These are phyloP conservation scores for Primulina huaijiensis DNA, from an alignment of 257 asterid species.

Conservation along the genomic window DNA sequence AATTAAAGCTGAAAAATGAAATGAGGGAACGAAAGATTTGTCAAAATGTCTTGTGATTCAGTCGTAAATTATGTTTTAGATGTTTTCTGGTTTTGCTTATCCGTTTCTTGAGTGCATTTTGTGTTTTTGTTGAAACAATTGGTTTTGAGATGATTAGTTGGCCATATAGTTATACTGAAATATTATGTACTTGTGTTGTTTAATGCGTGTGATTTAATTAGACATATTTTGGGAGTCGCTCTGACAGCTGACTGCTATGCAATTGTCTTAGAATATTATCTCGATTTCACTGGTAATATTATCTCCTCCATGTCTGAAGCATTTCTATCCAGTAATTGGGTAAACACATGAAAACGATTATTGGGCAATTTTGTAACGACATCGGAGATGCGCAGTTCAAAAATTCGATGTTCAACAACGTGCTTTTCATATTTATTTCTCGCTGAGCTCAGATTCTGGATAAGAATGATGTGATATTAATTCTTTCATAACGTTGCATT, in stretches of 20 bases:
- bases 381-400: not conserved
- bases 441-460: not conserved
- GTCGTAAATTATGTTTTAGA: not conserved
- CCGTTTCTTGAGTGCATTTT: conserved; percentile 7
- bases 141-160: conserved; percentile 16
- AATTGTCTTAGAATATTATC: too few relatives aligned
- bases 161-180: not conserved
- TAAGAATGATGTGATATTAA: not conserved
- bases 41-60: conserved; percentile 14
- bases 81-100: conserved; percentile 7
- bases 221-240: conserved; percentile 4
- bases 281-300: not conserved
- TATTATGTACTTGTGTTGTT: conserved; percentile 16
- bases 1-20: conserved; percentile 1
- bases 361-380: too few relatives aligned
- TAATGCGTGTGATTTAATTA: conserved; percentile 22
- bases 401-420: not conserved
- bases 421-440: not conserved
- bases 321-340: too few relatives aligned
- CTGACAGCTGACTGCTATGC: not conserved
- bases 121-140: conserved; percentile 14
- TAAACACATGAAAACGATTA: too few relatives aligned
- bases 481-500: not conserved
- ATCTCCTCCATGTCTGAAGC: too few relatives aligned
- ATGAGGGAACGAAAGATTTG: not conserved